phyloP scores from a whole-genome alignment of 805 yeast genomes.

The Huiozyma sinensis region DNA sequence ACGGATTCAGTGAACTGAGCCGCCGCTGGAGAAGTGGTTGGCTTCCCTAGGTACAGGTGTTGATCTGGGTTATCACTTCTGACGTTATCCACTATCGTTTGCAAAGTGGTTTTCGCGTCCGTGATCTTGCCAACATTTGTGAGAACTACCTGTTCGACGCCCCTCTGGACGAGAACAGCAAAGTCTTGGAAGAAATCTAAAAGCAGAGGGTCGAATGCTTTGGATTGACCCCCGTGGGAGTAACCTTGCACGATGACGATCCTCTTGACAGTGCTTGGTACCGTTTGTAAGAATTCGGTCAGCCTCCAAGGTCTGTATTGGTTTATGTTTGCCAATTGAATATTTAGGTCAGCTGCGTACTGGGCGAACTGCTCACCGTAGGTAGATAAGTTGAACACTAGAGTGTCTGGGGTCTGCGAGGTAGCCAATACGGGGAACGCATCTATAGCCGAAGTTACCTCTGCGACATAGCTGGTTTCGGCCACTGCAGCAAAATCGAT shows the following conservation, averaged over 20 bases:
- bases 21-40: slow-evolving; percentile 1
- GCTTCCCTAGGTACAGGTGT: slow-evolving; percentile 47
- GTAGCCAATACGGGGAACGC: not conserved
- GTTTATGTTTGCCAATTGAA: slow-evolving; percentile 37
- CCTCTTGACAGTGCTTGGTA: slow-evolving; percentile 46
- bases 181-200: slow-evolving; percentile 63
- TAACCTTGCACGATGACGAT: slow-evolving; percentile 61
- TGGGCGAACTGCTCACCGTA: slow-evolving; percentile 34
- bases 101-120: slow-evolving; percentile 29
- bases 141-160: slow-evolving; percentile 43
- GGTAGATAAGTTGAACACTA: slow-evolving; percentile 52
- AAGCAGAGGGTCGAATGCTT: slow-evolving; percentile 55
- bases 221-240: slow-evolving; percentile 14
- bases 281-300: slow-evolving; percentile 34
- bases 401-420: not conserved
- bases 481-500: slow-evolving; percentile 23
- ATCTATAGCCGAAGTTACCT: not conserved
- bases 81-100: slow-evolving; percentile 41
- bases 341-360: slow-evolving; percentile 20
- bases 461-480: slow-evolving; percentile 4
- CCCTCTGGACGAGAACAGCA: slow-evolving; percentile 35
- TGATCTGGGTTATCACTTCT: slow-evolving; percentile 46
- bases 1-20: not conserved
- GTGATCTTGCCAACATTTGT: slow-evolving; percentile 33
- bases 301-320: slow-evolving; percentile 67